Conservation (phyloP, 2,329 filamentous ascomycete species). For the Alternaria rosae region DNA sequence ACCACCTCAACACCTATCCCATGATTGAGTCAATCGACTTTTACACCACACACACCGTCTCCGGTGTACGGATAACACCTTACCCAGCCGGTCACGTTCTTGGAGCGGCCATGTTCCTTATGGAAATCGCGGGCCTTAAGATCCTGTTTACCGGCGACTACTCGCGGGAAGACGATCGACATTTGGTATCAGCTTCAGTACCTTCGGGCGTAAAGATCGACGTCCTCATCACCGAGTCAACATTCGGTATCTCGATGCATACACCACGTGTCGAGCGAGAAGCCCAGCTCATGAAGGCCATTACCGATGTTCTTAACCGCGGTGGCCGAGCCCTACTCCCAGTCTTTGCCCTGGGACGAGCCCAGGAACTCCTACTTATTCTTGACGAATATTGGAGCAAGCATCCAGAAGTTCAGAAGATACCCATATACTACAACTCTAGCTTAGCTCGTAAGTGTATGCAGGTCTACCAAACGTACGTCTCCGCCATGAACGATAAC, state of each 20-base stretch:
- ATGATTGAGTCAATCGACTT: conserved; percentile 98
- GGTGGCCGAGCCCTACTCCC: conserved; percentile 93
- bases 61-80: conserved; percentile 93
- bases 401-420: conserved; percentile 85
- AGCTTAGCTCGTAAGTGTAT: conserved; percentile 96
- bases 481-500: conserved; percentile 98
- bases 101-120: conserved; percentile 96
- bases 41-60: conserved; percentile 96
- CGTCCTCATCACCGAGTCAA: conserved; percentile 96
- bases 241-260: conserved; percentile 94
- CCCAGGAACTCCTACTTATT: conserved; percentile 92
- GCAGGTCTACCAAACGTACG: conserved; percentile 98
- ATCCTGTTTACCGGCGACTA: conserved; percentile 99
- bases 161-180: conserved; percentile 91
- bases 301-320: conserved; percentile 88
- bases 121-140: conserved; percentile 95
- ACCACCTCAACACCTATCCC: conserved; percentile 91
- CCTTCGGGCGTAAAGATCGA: conserved; percentile 90
- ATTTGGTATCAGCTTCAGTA: conserved; percentile 92
- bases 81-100: conserved; percentile 98
- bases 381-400: conserved; percentile 96
- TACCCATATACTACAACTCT: conserved; percentile 96
- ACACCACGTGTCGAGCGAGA: conserved; percentile 90
- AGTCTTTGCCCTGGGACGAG: conserved; percentile 91
- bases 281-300: conserved; percentile 91